Base-by-base conservation (phyloP, 2,329 filamentous ascomycete species). In the Pezicula neosporulosa region DNA sequence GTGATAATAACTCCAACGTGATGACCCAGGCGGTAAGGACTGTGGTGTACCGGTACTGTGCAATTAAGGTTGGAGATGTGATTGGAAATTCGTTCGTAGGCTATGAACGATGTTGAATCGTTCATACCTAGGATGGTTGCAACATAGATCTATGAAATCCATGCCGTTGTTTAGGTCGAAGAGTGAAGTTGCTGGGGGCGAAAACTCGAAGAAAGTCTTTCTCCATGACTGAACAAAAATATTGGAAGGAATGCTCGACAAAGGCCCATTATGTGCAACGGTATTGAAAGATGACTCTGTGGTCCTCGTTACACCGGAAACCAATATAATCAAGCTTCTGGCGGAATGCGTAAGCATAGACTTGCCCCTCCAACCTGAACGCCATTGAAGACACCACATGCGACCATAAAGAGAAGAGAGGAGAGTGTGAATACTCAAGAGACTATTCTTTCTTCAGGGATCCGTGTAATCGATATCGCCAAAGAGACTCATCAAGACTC, bases 391-490 rank as follows among this genome's bases (percentile, higher is more conserved):
- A 44, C 47, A 19, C 35, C 39, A 27, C 42, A 44, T 38, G 44
- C 28, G 55, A 38, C 38, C 51, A 47, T 44, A 39, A 56, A 42
- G 54, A 49, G 48, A 50, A 16, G 33, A 44, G 51, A 42, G 49
- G 24, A 28, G 42, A 44, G 19, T n/a, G 19, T 8, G n/a, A 12
- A 44, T 27, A 24, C 42, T 24, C 13, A 28, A 51, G 37, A 53
- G 39, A 30, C 50, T 35, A n/a, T 16, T 24, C 16, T 38, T 47
- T 47, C 35, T 13, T 61, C 56, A 66, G 50, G 64, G 63, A 58
- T 66, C 63, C 46, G 60, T 59, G 38, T 66, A 66, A 57, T 66
- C 64, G 52, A 65, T 62, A 46, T 62, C 64, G 19, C 64, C 64
- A 49, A 66, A 66, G 39, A 66, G 60, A 44, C 52, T 54, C 36